Conservation (phyloP, 768 basidiomycete genomes). For the Lactifluus rugatus region DNA sequence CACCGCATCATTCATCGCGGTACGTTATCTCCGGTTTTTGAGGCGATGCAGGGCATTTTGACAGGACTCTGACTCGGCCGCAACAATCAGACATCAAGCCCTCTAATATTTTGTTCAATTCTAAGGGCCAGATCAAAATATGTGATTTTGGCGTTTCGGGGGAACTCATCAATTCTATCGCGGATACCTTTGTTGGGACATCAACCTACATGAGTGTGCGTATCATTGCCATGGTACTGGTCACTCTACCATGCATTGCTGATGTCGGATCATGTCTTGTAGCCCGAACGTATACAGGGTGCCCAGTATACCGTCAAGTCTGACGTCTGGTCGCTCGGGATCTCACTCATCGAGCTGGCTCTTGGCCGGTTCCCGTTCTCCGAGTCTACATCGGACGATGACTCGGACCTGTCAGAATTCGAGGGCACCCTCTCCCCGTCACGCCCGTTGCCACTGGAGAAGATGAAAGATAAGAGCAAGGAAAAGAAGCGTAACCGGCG, state of each 20-base stretch:
- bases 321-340: conserved; percentile 97
- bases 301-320: conserved; percentile 98
- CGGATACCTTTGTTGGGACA: conserved; percentile 98
- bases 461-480: conserved; percentile 30
- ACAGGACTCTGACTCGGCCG: background rate
- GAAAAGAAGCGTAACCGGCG: conserved; percentile 66
- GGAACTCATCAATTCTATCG: conserved; percentile 97
- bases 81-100: conserved; percentile 84
- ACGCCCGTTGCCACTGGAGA: conserved; percentile 43
- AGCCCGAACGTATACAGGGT: conserved; percentile 99
- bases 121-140: conserved; percentile 93
- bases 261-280: conserved; percentile 17
- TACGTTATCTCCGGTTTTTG: conserved; percentile 30
- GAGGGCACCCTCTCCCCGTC: conserved; percentile 73
- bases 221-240: conserved; percentile 19
- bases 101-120: conserved; percentile 94
- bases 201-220: conserved; percentile 99
- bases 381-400: conserved; percentile 58
- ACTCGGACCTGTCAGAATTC: conserved; percentile 68
- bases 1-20: conserved; percentile 98
- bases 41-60: background rate
- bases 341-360: conserved; percentile 93
- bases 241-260: conserved; percentile 9
- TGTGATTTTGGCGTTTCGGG: conserved; percentile 99
- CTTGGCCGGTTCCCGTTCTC: conserved; percentile 96